A percentile compares a stretch with the other conserved stretches of the same genome.
Conservation (phyloP, 805 yeast genomes). For the Helenozyma baotianmanensis region DNA sequence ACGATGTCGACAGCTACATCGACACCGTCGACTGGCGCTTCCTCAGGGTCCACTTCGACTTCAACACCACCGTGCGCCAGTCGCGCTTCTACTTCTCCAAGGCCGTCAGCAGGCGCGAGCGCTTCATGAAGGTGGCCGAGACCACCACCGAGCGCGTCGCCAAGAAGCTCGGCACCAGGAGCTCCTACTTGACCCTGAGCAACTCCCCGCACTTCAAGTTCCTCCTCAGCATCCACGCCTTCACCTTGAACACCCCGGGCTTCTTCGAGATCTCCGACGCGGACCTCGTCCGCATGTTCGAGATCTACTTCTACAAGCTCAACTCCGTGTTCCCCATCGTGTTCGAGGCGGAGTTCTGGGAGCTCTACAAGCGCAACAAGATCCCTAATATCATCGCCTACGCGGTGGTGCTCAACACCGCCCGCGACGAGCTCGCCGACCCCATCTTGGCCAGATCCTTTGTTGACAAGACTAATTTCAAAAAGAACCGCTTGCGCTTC, state of each 20-base stretch:
- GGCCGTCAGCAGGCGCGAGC: background rate
- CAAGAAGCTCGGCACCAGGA: conserved; percentile 1
- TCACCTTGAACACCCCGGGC: conserved; percentile 16
- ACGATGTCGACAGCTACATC: conserved; percentile 1
- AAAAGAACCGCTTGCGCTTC: conserved; percentile 7
- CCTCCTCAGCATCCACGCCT: conserved; percentile 13
- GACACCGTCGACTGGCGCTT: conserved; percentile 9
- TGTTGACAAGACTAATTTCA: conserved; percentile 2
- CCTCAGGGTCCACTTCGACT: conserved; percentile 11
- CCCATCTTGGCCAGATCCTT: conserved; percentile 15
- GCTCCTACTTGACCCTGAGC: conserved; percentile 4
- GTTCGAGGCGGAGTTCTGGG: conserved; percentile 36
- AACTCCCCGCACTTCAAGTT: conserved; percentile 11
- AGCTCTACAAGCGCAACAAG: conserved; percentile 26
- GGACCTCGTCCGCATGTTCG: conserved; percentile 21
- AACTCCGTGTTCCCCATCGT: conserved; percentile 40
- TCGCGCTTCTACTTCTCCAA: conserved; percentile 4
- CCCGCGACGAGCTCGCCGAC: conserved; percentile 30
- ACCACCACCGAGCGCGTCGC: background rate
- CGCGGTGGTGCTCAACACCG: conserved; percentile 39
- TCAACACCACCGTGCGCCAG: conserved; percentile 11
- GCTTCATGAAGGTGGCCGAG: background rate
- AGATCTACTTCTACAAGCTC: conserved; percentile 35
- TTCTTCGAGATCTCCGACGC: conserved; percentile 10
- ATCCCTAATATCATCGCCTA: conserved; percentile 39